phyloP scores from a whole-genome alignment of 306 rosid genomes.

The Cercis canadensis region DNA sequence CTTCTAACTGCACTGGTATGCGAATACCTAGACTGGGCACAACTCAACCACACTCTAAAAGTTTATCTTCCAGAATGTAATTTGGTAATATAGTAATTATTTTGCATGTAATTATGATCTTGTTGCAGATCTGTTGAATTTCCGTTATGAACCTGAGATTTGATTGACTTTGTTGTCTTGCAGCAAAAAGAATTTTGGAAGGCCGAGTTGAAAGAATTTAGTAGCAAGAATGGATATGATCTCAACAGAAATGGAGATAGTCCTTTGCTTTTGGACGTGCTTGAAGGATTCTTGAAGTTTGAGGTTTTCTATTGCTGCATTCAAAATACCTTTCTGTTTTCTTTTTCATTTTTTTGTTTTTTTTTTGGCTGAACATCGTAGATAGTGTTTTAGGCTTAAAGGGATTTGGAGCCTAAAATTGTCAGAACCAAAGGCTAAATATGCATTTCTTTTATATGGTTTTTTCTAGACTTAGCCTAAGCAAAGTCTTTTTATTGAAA shows the following conservation, averaged over 20 bases:
- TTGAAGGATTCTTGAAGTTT: constrained; percentile 96
- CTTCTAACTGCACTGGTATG: constrained; percentile 88
- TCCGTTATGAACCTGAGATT: neutral
- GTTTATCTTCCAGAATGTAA: constrained; percentile 98
- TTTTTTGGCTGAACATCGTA: constrained; percentile 8
- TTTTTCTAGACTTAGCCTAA: neutral
- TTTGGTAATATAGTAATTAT: constrained; percentile 65
- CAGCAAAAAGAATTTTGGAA: constrained; percentile 98
- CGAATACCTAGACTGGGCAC: constrained; percentile 98
- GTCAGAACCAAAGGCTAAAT: neutral
- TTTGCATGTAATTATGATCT: neutral
- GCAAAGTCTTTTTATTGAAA: neutral
- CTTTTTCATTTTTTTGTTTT: neutral
- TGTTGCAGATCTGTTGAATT: constrained; percentile 2
- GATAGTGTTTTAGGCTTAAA: constrained; percentile 4
- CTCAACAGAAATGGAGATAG: constrained; percentile 92
- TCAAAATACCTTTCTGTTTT: neutral
- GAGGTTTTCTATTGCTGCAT: constrained; percentile 67
- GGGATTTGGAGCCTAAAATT: constrained; percentile 9
- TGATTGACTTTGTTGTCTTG: constrained; percentile 26
- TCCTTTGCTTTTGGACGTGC: constrained; percentile 96
- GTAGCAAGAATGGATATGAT: constrained; percentile 93
- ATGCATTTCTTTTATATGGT: constrained; percentile 1
- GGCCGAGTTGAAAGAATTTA: constrained; percentile 88
- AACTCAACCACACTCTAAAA: constrained; percentile 86